Evolutionary conservation across 2,329 filamentous ascomycete genomes (phyloP).

Genomic region (Venturia carpophila): DNA sequence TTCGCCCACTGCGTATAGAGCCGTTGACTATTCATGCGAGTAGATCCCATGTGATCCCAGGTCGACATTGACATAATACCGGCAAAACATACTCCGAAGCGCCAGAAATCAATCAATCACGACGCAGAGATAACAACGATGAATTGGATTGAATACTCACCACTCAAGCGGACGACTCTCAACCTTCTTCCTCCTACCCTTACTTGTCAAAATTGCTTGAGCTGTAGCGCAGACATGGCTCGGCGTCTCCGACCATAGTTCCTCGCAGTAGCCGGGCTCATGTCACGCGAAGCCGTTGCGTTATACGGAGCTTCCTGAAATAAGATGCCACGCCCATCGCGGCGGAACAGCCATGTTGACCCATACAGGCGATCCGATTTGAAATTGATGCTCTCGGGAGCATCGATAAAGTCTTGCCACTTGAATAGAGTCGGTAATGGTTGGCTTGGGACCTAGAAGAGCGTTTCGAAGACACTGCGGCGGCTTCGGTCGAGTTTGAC

Average conservation of each 20-base stretch:
- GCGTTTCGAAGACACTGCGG: background rate
- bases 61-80: too few relatives aligned
- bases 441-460: background rate
- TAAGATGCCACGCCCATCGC: background rate
- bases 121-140: too few relatives aligned
- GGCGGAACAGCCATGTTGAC: background rate
- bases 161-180: background rate
- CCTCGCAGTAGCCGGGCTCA: background rate
- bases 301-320: background rate
- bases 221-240: background rate
- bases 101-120: too few relatives aligned
- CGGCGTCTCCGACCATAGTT: background rate
- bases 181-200: background rate
- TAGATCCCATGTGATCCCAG: too few relatives aligned
- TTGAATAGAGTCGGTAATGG: background rate
- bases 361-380: background rate
- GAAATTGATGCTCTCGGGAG: background rate
- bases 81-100: too few relatives aligned
- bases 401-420: background rate
- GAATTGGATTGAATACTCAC: too few relatives aligned
- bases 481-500: background rate
- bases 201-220: too few relatives aligned
- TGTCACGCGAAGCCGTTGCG: background rate
- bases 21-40: too few relatives aligned
- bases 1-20: too few relatives aligned